Evolutionary conservation across 371 early-diverging fungal species (phyloP), one percentile per base, ranked within the genome.

Genomic region (Circinella minor): DNA sequence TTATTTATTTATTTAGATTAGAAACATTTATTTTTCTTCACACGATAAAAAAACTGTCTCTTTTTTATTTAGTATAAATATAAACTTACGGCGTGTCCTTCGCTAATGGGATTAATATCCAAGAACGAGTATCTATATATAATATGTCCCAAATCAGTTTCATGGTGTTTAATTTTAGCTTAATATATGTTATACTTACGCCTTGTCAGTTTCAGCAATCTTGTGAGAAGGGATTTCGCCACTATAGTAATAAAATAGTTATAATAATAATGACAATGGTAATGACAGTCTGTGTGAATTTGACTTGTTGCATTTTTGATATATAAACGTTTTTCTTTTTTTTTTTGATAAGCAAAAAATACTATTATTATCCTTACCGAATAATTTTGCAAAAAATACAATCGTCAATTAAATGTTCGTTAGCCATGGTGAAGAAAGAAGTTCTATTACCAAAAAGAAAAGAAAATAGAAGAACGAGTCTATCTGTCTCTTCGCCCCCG

Each of bases 381-480:
- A 94, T 86, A 74, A 97, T 95, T 75, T 93, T 94, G 88, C 97
- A 97, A 76, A 97, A 97, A 72, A 96, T 79, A 86, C 97, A 97
- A 73, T 79, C 73, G 43, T 79, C 77, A 27, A 71, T 61, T 34
- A 82, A 66, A 63, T 85, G 81, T 4, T 70, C 51, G 60, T 55
- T 57, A 5, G 57, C 34, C 57, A 57, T 57, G 36, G 57, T 57
- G 57, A 37, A 4, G 51, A 0, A 51, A 27, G 27, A 27, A 27
- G 27, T 27, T 27, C 27, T 17, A 57, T 57, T 20, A 57, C 57
- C 34, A 57, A 57, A 57, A n/a, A 8, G 36, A 57, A 34, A 57
- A 57, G 6, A 34, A 34, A 15, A n/a, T 17, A 11, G 9, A 15
- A 47, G 47, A 27, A 2, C 27, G 27, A 27, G 43, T 43, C 9